Evolutionary conservation across 148 eudicot species (phyloP), one percentile per base, ranked within the genome.

Genomic region (Diospyros kaki): DNA sequence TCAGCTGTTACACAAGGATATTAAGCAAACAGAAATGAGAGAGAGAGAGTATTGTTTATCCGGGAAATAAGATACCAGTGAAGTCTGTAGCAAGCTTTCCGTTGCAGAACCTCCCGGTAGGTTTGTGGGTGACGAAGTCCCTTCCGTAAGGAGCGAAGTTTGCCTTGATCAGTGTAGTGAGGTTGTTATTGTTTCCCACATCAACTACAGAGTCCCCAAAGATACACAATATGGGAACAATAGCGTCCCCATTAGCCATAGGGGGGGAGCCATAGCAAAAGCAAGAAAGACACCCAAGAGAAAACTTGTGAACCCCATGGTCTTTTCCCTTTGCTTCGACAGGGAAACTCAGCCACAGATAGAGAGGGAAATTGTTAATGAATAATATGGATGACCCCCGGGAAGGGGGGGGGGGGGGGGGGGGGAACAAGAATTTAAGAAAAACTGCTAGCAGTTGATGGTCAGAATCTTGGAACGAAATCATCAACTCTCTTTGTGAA

Each of bases 131-230:
- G 12, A 80, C 86, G 51, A 88, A 94, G 75, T 91, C 97, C 83
- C 98, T 85, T 1, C 98, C 98, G 60, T 94, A 91, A 74, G 98
- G 98, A 61, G 87, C 93, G 70, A 94, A 94, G 75, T 91, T 90
- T 2, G 97, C 89, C 81, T 89, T 94, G 65, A 94, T 81, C 13
- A 91, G 65, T 1, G 98, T 94, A 69, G 75, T 79, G 48, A 94
- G 89, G 12, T 82, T 77, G 66, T 93, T 93, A 84, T 94, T 94
- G 85, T 94, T 94, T 39, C 98, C 98, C 14, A 77, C 86, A 78
- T 91, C 98, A 42, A 84, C 94, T 13, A 90, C 90, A 1, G 97
- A 90, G 77, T 94, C 98, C 6, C 98, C 98, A 56, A 91, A 94
- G 44, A 91, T 81, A 81, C 89, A 84, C 5, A 94, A 81, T 50